Percentiles rank a stretch among this genome's conserved stretches.
These are phyloP conservation scores for Kodamaea fukazawae DNA, from an alignment of 805 yeast species.

Conservation along the genomic window DNA sequence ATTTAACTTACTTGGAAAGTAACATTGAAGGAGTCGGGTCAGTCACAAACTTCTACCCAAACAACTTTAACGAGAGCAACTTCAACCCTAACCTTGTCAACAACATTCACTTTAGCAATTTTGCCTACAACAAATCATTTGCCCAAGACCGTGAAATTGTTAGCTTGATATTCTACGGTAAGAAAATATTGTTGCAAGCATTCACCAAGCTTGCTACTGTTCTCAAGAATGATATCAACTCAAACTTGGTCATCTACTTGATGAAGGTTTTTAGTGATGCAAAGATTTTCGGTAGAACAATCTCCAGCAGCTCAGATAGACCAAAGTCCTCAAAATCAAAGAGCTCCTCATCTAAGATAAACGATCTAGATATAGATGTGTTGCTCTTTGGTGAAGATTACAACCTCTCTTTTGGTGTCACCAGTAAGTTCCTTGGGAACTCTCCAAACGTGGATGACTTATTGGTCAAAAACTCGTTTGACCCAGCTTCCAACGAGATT, in stretches of 20 bases:
- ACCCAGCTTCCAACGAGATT: not conserved
- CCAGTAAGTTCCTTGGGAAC: constrained; percentile 42
- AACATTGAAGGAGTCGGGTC: constrained; percentile 30
- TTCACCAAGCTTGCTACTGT: constrained; percentile 31
- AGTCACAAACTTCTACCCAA: constrained; percentile 30
- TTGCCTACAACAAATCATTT: constrained; percentile 17
- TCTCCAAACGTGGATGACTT: constrained; percentile 35
- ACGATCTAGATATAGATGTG: constrained; percentile 22
- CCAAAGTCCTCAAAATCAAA: constrained; percentile 20
- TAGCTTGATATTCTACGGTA: constrained; percentile 34
- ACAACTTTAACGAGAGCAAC: constrained; percentile 26
- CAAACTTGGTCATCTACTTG: constrained; percentile 40
- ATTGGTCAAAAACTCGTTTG: constrained; percentile 21
- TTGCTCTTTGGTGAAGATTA: constrained; percentile 46
- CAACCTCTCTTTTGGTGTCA: constrained; percentile 51
- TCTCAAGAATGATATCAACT: constrained; percentile 38
- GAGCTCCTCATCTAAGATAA: constrained; percentile 11
- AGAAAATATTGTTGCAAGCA: constrained; percentile 36
- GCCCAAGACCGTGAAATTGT: constrained; percentile 26
- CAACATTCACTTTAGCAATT: constrained; percentile 29
- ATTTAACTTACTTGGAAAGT: constrained; percentile 39
- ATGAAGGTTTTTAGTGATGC: constrained; percentile 38
- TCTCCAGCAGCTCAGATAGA: constrained; percentile 13
- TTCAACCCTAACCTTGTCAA: constrained; percentile 28
- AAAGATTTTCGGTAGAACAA: constrained; percentile 22